These are phyloP conservation scores for Sugiyamaella japonica DNA, from an alignment of 1,139 yeast species.

Conservation along the genomic window DNA sequence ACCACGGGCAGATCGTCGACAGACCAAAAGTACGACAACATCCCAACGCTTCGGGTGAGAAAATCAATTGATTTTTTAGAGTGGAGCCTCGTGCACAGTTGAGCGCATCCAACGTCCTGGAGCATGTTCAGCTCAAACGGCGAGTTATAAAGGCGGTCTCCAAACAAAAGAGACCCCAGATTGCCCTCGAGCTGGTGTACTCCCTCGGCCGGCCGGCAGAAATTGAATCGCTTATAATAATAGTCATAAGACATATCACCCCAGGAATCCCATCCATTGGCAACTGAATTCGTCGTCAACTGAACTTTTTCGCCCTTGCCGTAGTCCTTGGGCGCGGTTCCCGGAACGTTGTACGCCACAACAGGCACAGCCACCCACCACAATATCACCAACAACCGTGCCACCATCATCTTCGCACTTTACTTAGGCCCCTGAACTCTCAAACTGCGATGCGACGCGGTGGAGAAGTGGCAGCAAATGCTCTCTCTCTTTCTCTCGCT, in stretches of 20 bases:
- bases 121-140: constrained; percentile 82
- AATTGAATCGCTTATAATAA: constrained; percentile 78
- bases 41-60: constrained; percentile 71
- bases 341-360: constrained; percentile 81
- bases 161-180: constrained; percentile 87
- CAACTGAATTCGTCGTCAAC: constrained; percentile 79
- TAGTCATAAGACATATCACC: constrained; percentile 55
- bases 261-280: constrained; percentile 42
- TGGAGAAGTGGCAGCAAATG: too few relatives aligned
- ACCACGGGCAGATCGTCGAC: constrained; percentile 95
- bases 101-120: constrained; percentile 62
- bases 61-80: constrained; percentile 66
- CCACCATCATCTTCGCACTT: not conserved
- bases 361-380: constrained; percentile 26
- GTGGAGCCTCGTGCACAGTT: constrained; percentile 60
- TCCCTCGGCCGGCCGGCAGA: constrained; percentile 69
- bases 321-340: constrained; percentile 90
- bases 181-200: constrained; percentile 80
- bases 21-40: constrained; percentile 86
- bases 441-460: too few relatives aligned
- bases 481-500: too few relatives aligned
- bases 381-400: not conserved
- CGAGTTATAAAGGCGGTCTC: constrained; percentile 91
- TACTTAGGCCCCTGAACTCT: not conserved
- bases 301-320: constrained; percentile 69